A percentile compares a stretch with the other conserved stretches of the same genome.
These are phyloP conservation scores for Volvox africanus DNA, from an alignment of 139 green algal species.

Conservation along the genomic window DNA sequence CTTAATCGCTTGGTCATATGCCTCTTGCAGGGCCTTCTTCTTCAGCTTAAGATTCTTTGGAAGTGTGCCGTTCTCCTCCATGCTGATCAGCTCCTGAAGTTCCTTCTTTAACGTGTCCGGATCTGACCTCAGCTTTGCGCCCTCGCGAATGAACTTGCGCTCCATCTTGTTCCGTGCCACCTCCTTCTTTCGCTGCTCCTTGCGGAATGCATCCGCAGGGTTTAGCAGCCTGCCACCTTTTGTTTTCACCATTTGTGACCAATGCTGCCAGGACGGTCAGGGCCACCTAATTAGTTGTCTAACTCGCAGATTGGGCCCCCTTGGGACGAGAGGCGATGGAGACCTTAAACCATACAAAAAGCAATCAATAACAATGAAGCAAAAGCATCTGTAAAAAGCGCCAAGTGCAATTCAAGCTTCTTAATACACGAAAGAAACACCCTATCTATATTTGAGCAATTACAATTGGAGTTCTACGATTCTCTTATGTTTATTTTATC, in stretches of 20 bases:
- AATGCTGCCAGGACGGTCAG: not conserved
- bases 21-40: constrained; percentile 89
- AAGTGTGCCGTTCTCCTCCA: constrained; percentile 74
- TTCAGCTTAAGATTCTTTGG: constrained; percentile 79
- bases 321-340: no score
- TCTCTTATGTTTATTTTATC: no score
- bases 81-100: constrained; percentile 81
- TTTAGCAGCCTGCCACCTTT: constrained; percentile 61
- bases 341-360: no score
- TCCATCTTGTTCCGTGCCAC: constrained; percentile 89
- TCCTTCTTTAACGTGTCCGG: constrained; percentile 74
- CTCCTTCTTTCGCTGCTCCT: constrained; percentile 86
- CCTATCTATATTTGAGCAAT: no score
- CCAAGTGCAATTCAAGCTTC: no score
- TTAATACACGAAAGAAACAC: no score
- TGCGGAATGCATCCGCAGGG: constrained; percentile 74
- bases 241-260: constrained; percentile 53
- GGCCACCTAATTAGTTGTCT: no score
- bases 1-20: constrained; percentile 84
- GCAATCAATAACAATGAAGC: no score
- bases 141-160: constrained; percentile 84
- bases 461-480: no score
- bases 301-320: no score
- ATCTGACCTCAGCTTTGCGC: constrained; percentile 64
- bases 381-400: no score